Evolutionary conservation across 2,329 filamentous ascomycete genomes (phyloP), one percentile per base, ranked within the genome.

Genomic region (Boeremia exigua): DNA sequence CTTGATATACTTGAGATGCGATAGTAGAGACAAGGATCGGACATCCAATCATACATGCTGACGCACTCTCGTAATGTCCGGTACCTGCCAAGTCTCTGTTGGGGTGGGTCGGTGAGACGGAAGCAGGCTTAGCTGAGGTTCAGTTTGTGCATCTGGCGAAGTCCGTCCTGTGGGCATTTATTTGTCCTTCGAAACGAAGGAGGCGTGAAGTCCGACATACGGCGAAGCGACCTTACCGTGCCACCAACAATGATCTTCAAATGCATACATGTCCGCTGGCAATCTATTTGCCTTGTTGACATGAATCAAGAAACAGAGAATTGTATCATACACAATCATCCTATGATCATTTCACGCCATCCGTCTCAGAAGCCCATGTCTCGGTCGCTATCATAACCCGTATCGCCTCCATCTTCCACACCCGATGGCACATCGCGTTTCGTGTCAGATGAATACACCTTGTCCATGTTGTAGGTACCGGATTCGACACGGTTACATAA

Each of bases 351-450:
- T 19, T 4, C 11, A 12, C 2, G 9, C 25, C 29, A n/a, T 25
- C 2, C 23, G 12, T 25, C 9, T 29, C 23, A 49, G 19, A 55
- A 55, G 4, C 46, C 52, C 39, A 45, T 40, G 23, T 56, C 53
- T 17, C 39, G 14, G 17, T 48, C 44, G 25, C 45, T 48, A 1
- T 54, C 43, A 5, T 50, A 30, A 17, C 19, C 19, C 5, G 7
- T 25, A 11, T 43, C 25, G 23, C 10, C 25, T 14, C 12, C 12
- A 25, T 32, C 15, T 15, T 47, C 25, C 10, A 15, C 6, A 2
- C 12, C 23, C 12, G 17, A 8, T 28, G 33, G 4, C 3, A 3
- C 5, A n/a, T 27, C 28, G 4, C 4, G 17, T 9, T 6, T 29
- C 7, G 8, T 11, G 1, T 34, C 12, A 37, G 33, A 23, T 9